Conservation (phyloP, 441 rosid genomes). For the Brassica hybrid region DNA sequence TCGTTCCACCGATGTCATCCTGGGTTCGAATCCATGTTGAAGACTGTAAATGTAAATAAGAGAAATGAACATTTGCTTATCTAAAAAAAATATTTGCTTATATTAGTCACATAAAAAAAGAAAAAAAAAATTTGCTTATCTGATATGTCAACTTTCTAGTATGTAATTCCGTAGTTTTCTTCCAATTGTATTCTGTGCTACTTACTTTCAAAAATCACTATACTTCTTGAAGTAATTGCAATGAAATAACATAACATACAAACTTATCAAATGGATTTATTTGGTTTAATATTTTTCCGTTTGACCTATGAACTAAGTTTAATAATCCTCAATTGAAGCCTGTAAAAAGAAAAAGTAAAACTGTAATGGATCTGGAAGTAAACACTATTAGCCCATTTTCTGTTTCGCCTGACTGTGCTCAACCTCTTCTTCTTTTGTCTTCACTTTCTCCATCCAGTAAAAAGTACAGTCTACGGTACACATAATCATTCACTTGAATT, state of each 20-base stretch:
- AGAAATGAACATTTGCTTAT: background rate
- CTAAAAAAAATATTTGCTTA: background rate
- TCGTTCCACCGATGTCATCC: slow-evolving; percentile 2
- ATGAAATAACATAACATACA: background rate
- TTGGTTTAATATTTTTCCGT: background rate
- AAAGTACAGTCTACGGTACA: background rate
- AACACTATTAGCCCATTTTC: background rate
- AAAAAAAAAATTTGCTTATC: background rate
- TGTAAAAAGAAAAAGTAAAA: background rate
- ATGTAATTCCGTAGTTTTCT: background rate
- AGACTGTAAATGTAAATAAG: background rate
- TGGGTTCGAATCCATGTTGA: background rate
- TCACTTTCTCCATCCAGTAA: slow-evolving; percentile 1
- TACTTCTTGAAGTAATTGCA: background rate
- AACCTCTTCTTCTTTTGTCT: background rate
- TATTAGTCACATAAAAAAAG: too few species aligned
- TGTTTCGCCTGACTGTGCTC: background rate
- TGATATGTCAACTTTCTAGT: background rate
- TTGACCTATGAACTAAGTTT: background rate
- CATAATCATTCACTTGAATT: background rate
- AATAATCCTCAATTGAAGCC: background rate
- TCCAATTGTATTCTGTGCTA: background rate
- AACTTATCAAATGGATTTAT: background rate
- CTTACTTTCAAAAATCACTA: background rate
- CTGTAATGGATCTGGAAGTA: background rate